phyloP scores from a whole-genome alignment of 2,329 filamentous ascomycete genomes.

The Fusarium sambucinum region DNA sequence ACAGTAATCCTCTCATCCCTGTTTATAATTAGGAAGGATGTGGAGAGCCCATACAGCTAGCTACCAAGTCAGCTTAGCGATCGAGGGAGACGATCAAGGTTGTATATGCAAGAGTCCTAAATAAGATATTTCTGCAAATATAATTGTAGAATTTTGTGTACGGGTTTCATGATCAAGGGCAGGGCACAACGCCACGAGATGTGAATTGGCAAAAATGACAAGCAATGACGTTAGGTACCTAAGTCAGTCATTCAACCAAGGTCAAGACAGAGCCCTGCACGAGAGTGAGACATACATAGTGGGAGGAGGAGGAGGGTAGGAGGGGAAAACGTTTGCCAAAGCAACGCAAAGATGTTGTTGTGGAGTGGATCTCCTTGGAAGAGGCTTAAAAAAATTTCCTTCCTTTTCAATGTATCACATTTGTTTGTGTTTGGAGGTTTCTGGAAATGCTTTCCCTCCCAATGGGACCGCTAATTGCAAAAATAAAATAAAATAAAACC shows the following conservation, averaged over 20 bases:
- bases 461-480: constrained; percentile 4
- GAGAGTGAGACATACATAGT: constrained; percentile 32
- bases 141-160: constrained; percentile 15
- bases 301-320: neutral
- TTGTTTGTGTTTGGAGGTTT: constrained; percentile 13
- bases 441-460: constrained; percentile 18
- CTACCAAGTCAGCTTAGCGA: neutral
- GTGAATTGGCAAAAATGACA: neutral
- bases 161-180: constrained; percentile 19
- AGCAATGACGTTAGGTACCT: constrained; percentile 8
- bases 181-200: constrained; percentile 37
- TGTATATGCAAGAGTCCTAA: neutral
- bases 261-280: constrained; percentile 23
- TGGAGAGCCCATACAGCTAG: neutral
- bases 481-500: neutral
- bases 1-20: constrained; percentile 17
- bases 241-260: neutral
- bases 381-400: constrained; percentile 36
- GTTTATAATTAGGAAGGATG: constrained; percentile 22
- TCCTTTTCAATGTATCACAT: constrained; percentile 1
- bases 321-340: constrained; percentile 19
- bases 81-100: neutral
- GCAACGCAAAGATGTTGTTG: constrained; percentile 17
- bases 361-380: constrained; percentile 21
- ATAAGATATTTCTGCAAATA: neutral